Conservation (phyloP, 352 stramenopile genomes). For the Peronosclerospora sorghi region DNA sequence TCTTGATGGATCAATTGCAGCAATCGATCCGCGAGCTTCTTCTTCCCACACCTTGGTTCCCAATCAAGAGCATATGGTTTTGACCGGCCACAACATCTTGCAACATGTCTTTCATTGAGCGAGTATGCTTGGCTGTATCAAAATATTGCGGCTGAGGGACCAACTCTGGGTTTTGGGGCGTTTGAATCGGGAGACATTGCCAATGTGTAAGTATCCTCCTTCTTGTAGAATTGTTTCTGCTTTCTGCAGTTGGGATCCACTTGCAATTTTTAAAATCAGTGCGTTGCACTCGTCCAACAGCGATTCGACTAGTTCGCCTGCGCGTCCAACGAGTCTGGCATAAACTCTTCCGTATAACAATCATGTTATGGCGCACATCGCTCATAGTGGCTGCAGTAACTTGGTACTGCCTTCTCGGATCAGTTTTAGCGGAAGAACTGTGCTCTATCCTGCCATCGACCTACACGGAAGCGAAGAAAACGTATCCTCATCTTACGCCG, state of each 20-base stretch:
- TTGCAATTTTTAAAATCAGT: constrained; percentile 3
- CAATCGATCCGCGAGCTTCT: no score
- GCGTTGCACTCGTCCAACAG: constrained; percentile 38
- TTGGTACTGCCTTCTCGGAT: no score
- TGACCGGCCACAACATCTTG: no score
- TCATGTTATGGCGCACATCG: no score
- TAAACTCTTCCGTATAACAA: no score
- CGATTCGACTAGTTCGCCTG: constrained; percentile 33
- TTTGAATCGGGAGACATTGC: no score
- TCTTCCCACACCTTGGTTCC: no score
- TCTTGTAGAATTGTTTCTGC: constrained; percentile 34
- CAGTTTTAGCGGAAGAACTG: constrained; percentile 21
- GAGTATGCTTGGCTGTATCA: constrained; percentile 83
- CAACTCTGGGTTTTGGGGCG: constrained; percentile 66
- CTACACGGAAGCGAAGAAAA: constrained; percentile 23
- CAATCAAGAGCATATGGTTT: no score
- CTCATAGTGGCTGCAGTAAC: no score
- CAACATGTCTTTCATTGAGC: no score
- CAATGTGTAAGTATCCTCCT: constrained; percentile 38
- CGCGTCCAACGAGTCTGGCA: no score
- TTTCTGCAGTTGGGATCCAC: background rate
- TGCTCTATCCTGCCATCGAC: constrained; percentile 29
- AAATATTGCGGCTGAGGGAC: constrained; percentile 86
- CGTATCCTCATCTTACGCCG: constrained; percentile 22
- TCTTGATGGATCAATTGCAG: no score